Conservation (phyloP, 208 protist species). For the Leishmania martiniquensis region DNA sequence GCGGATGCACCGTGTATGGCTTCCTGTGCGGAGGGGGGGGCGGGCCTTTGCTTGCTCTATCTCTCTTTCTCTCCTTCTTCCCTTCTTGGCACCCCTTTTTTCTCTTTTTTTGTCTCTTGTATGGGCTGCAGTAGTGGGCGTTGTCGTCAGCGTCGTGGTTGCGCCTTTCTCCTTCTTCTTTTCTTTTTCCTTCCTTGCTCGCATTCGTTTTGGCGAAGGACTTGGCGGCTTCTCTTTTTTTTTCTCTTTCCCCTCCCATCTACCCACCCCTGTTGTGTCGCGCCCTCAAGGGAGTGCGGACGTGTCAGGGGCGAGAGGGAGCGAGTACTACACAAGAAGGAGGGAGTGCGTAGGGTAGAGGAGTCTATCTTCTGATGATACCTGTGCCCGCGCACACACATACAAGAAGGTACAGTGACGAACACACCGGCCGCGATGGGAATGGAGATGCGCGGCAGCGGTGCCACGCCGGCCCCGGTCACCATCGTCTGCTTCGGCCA, state of each 20-base stretch:
- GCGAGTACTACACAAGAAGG: not conserved
- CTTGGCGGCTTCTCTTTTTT: not conserved
- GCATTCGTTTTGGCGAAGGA: not conserved
- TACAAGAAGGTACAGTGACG: constrained; percentile 1
- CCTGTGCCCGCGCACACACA: constrained; percentile 15
- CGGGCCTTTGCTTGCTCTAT: too few species aligned
- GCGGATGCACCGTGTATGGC: too few species aligned
- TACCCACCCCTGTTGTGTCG: not conserved
- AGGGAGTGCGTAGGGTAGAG: not conserved
- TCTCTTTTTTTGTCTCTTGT: constrained; percentile 5
- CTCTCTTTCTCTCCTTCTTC: too few species aligned
- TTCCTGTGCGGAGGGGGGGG: too few species aligned
- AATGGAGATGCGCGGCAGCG: constrained; percentile 5
- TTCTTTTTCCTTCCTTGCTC: not conserved
- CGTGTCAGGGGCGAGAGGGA: not conserved
- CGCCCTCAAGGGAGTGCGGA: not conserved
- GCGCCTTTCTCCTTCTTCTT: not conserved
- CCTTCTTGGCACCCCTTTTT: too few species aligned
- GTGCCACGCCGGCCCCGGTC: not conserved
- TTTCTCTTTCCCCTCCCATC: not conserved
- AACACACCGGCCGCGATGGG: constrained; percentile 6
- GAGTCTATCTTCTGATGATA: not conserved
- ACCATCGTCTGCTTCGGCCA: constrained; percentile 84
- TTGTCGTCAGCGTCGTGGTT: too few species aligned
- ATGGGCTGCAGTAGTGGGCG: too few species aligned